Evolutionary conservation across 176 grass and related monocot genomes (phyloP).

Genomic region (Neostapfia colusana): DNA sequence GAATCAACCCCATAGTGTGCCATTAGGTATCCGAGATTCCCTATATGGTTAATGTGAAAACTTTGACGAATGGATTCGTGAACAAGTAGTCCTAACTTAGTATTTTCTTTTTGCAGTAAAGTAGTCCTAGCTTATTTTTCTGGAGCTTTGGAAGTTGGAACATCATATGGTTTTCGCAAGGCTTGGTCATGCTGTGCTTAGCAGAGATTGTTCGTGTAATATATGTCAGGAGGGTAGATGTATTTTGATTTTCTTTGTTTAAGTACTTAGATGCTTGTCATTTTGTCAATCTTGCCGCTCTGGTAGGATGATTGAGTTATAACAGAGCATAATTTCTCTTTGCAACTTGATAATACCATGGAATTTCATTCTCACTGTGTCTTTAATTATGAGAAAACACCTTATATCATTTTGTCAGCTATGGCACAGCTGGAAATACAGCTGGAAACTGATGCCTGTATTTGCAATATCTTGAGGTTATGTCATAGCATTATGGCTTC

Average conservation of each 20-base stretch:
- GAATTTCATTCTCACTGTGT: slow-evolving; percentile 7
- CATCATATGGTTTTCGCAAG: neutral
- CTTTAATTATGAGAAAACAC: neutral
- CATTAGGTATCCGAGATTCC: neutral
- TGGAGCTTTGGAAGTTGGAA: neutral
- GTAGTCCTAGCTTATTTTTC: neutral
- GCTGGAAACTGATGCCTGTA: neutral
- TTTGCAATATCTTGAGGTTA: neutral
- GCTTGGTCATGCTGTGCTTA: neutral
- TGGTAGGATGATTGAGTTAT: neutral
- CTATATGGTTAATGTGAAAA: neutral
- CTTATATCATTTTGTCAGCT: slow-evolving; percentile 6
- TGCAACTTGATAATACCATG: neutral
- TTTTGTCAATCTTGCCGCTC: neutral
- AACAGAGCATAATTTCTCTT: neutral
- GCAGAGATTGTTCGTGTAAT: neutral
- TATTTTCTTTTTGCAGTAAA: neutral
- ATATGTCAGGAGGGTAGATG: neutral
- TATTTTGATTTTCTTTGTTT: neutral
- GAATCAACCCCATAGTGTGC: neutral
- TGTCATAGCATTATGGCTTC: neutral
- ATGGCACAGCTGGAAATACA: neutral
- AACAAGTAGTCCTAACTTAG: neutral
- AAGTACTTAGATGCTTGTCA: neutral
- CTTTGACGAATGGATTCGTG: neutral